Conservation (phyloP, 2,329 filamentous ascomycete species). For the Exophiala oligosperma region DNA sequence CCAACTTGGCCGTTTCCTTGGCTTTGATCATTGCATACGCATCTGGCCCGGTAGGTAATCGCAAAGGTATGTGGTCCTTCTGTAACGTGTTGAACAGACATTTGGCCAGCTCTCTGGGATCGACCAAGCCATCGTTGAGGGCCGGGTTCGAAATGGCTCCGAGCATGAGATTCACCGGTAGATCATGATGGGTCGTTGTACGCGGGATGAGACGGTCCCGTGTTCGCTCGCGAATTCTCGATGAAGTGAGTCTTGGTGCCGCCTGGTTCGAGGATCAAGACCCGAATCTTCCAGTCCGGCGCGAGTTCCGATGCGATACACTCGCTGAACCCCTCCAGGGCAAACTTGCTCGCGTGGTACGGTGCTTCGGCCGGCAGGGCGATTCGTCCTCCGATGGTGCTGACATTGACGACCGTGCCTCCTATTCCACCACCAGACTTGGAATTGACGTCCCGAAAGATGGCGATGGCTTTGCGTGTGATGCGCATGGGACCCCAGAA, state of each 20-base stretch:
- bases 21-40: not conserved
- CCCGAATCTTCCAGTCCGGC: constrained; percentile 62
- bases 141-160: constrained; percentile 27
- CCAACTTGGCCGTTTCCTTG: constrained; percentile 4
- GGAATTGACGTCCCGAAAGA: constrained; percentile 30
- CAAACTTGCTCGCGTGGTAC: constrained; percentile 73
- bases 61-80: not conserved
- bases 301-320: constrained; percentile 69
- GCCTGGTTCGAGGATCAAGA: constrained; percentile 65
- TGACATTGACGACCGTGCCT: constrained; percentile 10
- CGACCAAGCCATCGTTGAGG: constrained; percentile 11
- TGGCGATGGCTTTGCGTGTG: constrained; percentile 30
- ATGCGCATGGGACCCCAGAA: constrained; percentile 25
- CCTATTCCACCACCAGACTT: constrained; percentile 33
- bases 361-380: constrained; percentile 66
- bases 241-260: constrained; percentile 44
- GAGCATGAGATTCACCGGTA: constrained; percentile 11
- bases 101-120: constrained; percentile 30
- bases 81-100: constrained; percentile 30
- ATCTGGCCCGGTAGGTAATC: not conserved
- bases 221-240: not conserved
- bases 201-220: constrained; percentile 9
- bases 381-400: constrained; percentile 13
- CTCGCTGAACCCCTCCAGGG: constrained; percentile 73
- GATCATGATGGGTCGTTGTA: constrained; percentile 24